A percentile compares a stretch with the other conserved stretches of the same genome.
Conservation (phyloP, 768 basidiomycete species). For the Trametes cinnabarina region DNA sequence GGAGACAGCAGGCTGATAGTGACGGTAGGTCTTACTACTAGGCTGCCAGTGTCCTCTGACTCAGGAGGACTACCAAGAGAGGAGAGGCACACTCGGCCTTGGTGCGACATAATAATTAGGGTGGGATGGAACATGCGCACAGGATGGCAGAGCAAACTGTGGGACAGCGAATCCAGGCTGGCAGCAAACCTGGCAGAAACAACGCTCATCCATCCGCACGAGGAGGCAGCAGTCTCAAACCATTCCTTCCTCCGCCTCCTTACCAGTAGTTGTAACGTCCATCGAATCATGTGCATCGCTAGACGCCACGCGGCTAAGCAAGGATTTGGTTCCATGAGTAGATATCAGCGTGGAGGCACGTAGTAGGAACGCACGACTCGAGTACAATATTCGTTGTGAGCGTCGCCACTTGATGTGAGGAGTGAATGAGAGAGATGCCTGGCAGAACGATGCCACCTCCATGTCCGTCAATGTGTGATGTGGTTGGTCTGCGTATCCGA, state of each 20-base stretch:
- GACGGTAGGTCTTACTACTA: no score
- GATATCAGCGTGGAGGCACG: not conserved
- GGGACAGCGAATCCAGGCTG: not conserved
- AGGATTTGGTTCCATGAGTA: not conserved
- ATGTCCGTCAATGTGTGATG: not conserved
- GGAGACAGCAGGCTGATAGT: no score
- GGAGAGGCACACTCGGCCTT: no score
- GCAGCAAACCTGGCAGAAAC: no score
- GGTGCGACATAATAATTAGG: no score
- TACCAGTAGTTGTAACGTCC: no score
- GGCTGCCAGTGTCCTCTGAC: no score
- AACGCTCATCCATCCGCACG: no score
- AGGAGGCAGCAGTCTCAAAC: no score
- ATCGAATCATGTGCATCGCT: not conserved
- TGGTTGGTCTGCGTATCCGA: not conserved
- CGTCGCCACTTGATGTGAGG: not conserved
- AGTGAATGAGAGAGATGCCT: not conserved
- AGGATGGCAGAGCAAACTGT: not conserved
- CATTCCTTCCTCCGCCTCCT: no score
- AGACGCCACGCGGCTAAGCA: not conserved
- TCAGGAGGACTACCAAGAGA: no score
- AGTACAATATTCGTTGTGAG: constrained; percentile 7
- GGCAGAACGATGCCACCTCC: not conserved
- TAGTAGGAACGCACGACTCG: not conserved
- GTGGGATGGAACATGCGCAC: not conserved